Percentiles rank a stretch among this genome's conserved stretches.
phyloP scores from a whole-genome alignment of 148 eudicot species.

The Silene conica region DNA sequence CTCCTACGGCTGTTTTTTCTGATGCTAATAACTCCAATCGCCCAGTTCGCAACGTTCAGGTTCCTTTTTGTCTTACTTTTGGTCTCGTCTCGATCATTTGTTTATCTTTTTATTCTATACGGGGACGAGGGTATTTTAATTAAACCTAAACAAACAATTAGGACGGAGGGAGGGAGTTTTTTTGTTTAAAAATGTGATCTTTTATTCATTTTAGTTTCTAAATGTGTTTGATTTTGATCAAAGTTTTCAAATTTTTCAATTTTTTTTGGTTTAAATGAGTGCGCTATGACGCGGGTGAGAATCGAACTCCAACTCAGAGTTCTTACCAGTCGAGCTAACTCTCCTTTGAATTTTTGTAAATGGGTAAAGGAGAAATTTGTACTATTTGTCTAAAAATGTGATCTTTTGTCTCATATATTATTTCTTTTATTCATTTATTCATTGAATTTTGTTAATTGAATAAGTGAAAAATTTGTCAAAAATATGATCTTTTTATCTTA shows the following conservation, averaged over 20 bases:
- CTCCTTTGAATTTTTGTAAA: background rate
- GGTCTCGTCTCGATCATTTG: background rate
- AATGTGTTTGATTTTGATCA: background rate
- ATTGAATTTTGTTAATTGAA: background rate
- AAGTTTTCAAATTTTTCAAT: background rate
- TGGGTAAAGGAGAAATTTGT: background rate
- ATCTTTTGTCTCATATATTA: no score
- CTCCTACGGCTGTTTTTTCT: constrained; percentile 39
- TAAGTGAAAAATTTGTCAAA: background rate
- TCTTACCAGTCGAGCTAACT: no score
- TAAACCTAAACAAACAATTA: background rate
- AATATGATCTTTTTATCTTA: no score
- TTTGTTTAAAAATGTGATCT: no score
- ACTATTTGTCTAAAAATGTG: background rate
- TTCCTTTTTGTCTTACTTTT: background rate
- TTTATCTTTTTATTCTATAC: background rate
- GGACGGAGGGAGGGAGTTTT: no score
- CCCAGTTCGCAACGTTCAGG: constrained; percentile 26
- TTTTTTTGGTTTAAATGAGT: no score
- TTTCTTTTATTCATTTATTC: no score
- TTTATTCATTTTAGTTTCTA: no score
- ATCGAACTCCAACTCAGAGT: no score
- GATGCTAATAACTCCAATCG: constrained; percentile 39
- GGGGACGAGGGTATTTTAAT: no score
- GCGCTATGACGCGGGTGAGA: no score